Conservation (phyloP, 176 grass and related monocot species). For the Eleusine coracana region DNA sequence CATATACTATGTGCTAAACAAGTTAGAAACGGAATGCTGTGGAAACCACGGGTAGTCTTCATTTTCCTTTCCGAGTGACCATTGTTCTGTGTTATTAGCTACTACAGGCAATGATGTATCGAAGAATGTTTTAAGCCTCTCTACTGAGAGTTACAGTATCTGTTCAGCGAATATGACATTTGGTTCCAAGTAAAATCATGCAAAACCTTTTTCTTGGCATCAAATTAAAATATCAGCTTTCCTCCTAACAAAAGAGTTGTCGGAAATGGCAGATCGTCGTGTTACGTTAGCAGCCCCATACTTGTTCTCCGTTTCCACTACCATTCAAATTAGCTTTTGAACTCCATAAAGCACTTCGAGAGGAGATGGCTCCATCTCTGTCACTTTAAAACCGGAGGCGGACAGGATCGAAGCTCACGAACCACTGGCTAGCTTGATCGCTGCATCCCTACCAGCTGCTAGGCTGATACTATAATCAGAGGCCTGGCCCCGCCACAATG, state of each 20-base stretch:
- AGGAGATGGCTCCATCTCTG: slow-evolving; percentile 28
- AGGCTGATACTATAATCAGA: background rate
- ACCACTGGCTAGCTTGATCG: slow-evolving; percentile 7
- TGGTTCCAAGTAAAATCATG: background rate
- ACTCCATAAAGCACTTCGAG: slow-evolving; percentile 21
- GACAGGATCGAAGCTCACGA: background rate
- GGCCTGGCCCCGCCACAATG: slow-evolving; percentile 29
- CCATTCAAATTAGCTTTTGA: slow-evolving; percentile 20
- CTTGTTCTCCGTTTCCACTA: background rate
- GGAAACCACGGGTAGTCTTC: background rate
- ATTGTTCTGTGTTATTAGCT: background rate
- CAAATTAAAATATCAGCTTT: background rate
- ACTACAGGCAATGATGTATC: background rate
- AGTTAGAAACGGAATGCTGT: background rate
- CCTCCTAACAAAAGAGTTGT: slow-evolving; percentile 9
- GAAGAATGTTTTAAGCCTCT: too few species aligned
- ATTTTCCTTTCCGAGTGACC: background rate
- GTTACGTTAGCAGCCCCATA: background rate
- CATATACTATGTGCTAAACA: background rate
- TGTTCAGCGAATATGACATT: too few species aligned
- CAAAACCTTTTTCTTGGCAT: background rate
- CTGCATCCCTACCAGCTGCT: background rate
- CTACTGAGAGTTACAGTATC: too few species aligned
- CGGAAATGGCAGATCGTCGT: slow-evolving; percentile 15
- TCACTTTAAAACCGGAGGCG: slow-evolving; percentile 25